Base-by-base conservation (phyloP, 306 rosid genomes). In the Rosa persica region DNA sequence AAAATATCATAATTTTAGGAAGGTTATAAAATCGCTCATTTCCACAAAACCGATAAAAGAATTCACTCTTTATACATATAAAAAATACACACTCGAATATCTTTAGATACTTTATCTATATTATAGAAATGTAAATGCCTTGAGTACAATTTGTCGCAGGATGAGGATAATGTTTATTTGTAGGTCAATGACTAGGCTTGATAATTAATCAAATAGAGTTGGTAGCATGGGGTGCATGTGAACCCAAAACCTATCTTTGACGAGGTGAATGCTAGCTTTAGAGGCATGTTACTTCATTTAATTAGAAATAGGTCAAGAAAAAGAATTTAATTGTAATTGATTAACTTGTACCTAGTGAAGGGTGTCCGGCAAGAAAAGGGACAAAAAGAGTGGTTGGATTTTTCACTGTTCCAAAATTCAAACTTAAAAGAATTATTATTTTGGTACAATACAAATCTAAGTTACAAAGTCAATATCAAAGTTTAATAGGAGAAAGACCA, bases 401-500 rank as follows among this genome's bases (percentile, higher is more conserved):
- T 62, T 17, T 8, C 17, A 3, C 5, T 2, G 30, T 15, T 34
- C 43, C 34, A 62, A 34, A 0, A 16, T 57, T 57, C 64, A 22
- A 36, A 36, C 25, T 3, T 38, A 19, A 8, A 39, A 38, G 13
- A 1, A 39, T 19, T 34, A 65, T 65, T 16, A 65, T 34, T 25
- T 39, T 25, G 20, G 5, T 43, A 1, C 3, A n/a, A 20, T 9
- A 8, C 23, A 17, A 42, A 66, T 30, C 42, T 1, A 62, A 30
- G 68, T 62, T 62, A 13, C 68, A 62, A 30, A 34, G 42, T 62
- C 67, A 62, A 62, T 51, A 20, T 52, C n/a, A 36, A 73, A 22
- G 20, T 52, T n/a, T 22, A 36, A 71, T 0, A 2, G 1, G 61
- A 72, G 22, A 27, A 11, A 36, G 7, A 60, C 38, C 25, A 73